phyloP scores from a whole-genome alignment of 805 yeast species.

The Yarrowia sp. region DNA sequence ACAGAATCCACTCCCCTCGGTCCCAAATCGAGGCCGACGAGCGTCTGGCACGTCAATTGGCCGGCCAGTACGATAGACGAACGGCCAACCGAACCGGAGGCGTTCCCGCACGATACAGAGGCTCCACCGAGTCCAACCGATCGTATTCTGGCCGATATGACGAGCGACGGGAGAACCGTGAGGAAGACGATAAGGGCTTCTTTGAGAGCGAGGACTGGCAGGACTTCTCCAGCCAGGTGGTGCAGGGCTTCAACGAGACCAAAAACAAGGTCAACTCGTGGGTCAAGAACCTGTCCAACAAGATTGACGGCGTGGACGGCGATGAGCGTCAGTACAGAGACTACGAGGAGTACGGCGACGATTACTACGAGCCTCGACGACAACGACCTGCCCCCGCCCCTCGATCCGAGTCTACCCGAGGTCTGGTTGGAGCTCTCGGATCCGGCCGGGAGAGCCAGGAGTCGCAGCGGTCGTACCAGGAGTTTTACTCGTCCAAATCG shows the following conservation, averaged over 20 bases:
- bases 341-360: conserved; percentile 42
- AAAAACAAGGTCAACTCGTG: conserved; percentile 76
- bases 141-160: conserved; percentile 46
- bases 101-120: conserved; percentile 27
- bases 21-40: conserved; percentile 76
- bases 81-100: conserved; percentile 34
- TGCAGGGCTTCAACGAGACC: conserved; percentile 82
- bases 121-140: conserved; percentile 40
- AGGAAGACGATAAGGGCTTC: conserved; percentile 45
- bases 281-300: conserved; percentile 73
- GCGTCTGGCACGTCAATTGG: conserved; percentile 78
- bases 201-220: conserved; percentile 52
- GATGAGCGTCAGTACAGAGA: conserved; percentile 38
- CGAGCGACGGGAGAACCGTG: conserved; percentile 40
- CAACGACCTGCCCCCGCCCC: conserved; percentile 40
- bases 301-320: conserved; percentile 52
- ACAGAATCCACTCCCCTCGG: conserved; percentile 45
- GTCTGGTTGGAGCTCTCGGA: conserved; percentile 43
- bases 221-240: conserved; percentile 69
- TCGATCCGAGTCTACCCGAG: conserved; percentile 40
- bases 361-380: conserved; percentile 30
- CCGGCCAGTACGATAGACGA: conserved; percentile 49
- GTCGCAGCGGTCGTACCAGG: conserved; percentile 30
- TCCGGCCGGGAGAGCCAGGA: conserved; percentile 38
- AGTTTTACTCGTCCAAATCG: conserved; percentile 36